Evolutionary conservation across 371 early-diverging fungal species (phyloP), one percentile per base, ranked within the genome.

Genomic region (Dentiscutata heterogama): DNA sequence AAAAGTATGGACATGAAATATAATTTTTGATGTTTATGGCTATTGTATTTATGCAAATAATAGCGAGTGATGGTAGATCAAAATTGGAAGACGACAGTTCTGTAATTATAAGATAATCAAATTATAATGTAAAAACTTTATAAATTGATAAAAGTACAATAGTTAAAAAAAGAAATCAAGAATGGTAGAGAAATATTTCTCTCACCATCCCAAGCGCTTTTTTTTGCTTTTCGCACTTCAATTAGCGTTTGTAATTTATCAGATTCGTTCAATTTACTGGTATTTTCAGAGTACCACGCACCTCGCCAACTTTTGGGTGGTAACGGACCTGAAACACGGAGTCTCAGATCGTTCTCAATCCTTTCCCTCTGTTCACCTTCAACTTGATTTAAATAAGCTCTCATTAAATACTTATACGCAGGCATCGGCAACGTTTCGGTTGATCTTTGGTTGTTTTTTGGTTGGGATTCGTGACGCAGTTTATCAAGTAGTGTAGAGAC

Each of bases 241-340:
- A 56, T 65, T 16, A 20, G 31, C 46, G 46, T 8, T 46, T 46
- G 7, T 18, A 65, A 65, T 10, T 65, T 35, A 14, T 2, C 35
- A 31, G 31, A 20, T 14, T 65, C 65, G 20, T 13, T 35, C 8
- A 35, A n/a, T 18, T n/a, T 35, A 14, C 6, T 39, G 16, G 11
- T 20, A 35, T 1, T 7, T 22, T 51, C 29, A 20, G 20, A 18
- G 20, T 79, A 14, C 79, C 79, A 67, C 18, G 27, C 54, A 29
- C 25, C n/a, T 70, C 25, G 58, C 80, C 80, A 80, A 16, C 80
- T 80, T 65, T 58, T 68, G 14, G 79, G 79, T 67, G 79, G 79
- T 16, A 39, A 50, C 20, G 79, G 79, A n/a, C 79, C 79, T 50
- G 79, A 67, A 11, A 79, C 79, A 39, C 51, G 64, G 8, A 29